Evolutionary conservation across 2,329 filamentous ascomycete genomes (phyloP), one percentile per base, ranked within the genome.

Genomic region (Colletotrichum sp.): DNA sequence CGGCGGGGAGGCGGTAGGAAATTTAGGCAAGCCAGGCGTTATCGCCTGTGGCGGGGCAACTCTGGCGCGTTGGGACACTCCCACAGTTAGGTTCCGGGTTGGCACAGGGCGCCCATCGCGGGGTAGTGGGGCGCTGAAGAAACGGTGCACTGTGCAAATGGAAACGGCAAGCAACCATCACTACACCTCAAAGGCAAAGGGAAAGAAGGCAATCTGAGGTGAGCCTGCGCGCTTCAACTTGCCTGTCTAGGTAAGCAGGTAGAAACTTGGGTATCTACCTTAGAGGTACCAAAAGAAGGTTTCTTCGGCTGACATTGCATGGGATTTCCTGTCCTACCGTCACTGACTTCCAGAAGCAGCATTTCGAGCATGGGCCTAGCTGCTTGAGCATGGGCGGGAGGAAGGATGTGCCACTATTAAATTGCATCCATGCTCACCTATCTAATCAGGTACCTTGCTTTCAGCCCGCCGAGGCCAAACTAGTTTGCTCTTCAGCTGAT

Each of bases 91-190:
- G 43, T 52, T 52, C 43, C n/a, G 18, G 62, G 22, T 48, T 43
- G 34, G 70, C 52, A 72, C 55, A 72, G 69, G 62, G 69, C 69
- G 25, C 39, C 30, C 62, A 72, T 72, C 73, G 73, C 73, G 73
- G 73, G 73, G 73, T 75, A 75, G 73, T 75, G 73, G 62, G 73
- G 73, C 73, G 69, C 58, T 75, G 70, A 72, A 72, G 73, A 62
- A 75, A 32, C 52, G 25, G 13, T 56, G 7, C n/a, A 56, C 28
- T 61, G 18, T n/a, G 28, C 30, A 34, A 22, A 34, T 62, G 58
- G 43, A 52, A 52, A 52, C 43, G n/a, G 43, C 43, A 52, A 22
- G n/a, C 43, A 22, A 18, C 9, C 39, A 48, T 48, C 39, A 48
- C 39, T 9, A 18, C 18, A 48, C 39, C 39, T 48, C 39, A 48